phyloP scores from a whole-genome alignment of 306 rosid species.

The Castanea mollissima region DNA sequence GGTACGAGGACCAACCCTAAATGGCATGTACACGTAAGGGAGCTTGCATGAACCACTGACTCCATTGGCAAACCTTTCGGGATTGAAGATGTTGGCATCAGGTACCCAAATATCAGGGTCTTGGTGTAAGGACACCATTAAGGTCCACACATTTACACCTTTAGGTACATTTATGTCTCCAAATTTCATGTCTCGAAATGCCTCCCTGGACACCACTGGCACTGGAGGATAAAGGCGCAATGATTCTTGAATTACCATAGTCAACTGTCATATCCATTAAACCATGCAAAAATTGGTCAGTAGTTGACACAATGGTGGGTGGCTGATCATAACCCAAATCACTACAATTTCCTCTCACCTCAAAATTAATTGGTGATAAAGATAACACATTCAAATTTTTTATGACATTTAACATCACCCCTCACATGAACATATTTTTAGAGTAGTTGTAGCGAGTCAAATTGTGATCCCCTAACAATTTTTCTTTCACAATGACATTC shows the following conservation, averaged over 20 bases:
- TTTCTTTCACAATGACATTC: no score
- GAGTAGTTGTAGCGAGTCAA: no score
- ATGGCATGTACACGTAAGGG: slow-evolving; percentile 35
- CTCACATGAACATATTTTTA: no score
- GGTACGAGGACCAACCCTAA: slow-evolving; percentile 30
- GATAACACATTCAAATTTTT: no score
- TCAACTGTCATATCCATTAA: slow-evolving; percentile 11
- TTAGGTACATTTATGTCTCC: slow-evolving; percentile 20
- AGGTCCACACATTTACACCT: slow-evolving; percentile 19
- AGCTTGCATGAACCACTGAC: slow-evolving; percentile 22
- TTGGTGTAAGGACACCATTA: slow-evolving; percentile 4
- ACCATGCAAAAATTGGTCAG: background rate
- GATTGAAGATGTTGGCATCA: slow-evolving; percentile 26
- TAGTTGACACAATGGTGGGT: slow-evolving; percentile 21
- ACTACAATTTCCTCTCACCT: no score
- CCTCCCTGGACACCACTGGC: slow-evolving; percentile 15
- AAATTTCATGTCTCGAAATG: slow-evolving; percentile 17
- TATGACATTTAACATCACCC: no score
- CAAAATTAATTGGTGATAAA: no score
- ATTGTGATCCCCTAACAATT: no score
- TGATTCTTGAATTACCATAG: slow-evolving; percentile 32
- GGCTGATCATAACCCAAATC: no score
- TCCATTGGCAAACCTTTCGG: slow-evolving; percentile 35
- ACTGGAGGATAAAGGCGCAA: slow-evolving; percentile 26
- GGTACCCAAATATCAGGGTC: slow-evolving; percentile 23